A percentile compares a stretch with the other conserved stretches of the same genome.
phyloP scores from a whole-genome alignment of 2,329 filamentous ascomycete genomes.

The Phialocephala subalpina region DNA sequence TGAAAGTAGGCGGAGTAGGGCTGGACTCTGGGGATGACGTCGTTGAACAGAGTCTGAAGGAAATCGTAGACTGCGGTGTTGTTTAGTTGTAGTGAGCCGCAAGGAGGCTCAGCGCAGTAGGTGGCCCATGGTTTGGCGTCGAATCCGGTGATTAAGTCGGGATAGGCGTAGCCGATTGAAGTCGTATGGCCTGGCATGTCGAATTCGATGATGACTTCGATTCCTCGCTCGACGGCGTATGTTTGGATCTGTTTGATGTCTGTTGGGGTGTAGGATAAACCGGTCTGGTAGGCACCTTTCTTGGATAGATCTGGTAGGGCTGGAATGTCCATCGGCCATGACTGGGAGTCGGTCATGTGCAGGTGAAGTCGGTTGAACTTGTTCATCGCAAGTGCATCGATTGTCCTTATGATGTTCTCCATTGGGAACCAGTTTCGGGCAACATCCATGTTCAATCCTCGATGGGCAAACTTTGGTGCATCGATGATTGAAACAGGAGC shows the following conservation, averaged over 20 bases:
- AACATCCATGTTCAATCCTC: slow-evolving; percentile 83
- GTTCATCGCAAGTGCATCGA: slow-evolving; percentile 79
- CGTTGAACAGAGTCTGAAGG: slow-evolving; percentile 75
- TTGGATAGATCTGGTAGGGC: slow-evolving; percentile 74
- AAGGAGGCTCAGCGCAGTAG: slow-evolving; percentile 70
- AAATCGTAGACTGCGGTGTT: slow-evolving; percentile 74
- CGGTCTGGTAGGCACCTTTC: slow-evolving; percentile 76
- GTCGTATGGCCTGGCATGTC: slow-evolving; percentile 85
- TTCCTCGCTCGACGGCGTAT: slow-evolving; percentile 73
- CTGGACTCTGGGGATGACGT: slow-evolving; percentile 75
- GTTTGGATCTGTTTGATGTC: slow-evolving; percentile 73
- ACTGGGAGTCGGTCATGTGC: slow-evolving; percentile 84
- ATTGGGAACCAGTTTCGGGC: slow-evolving; percentile 67
- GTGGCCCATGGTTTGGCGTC: slow-evolving; percentile 62
- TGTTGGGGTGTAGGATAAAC: slow-evolving; percentile 70
- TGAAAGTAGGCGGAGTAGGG: slow-evolving; percentile 82
- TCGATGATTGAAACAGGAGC: slow-evolving; percentile 79
- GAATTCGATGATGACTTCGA: slow-evolving; percentile 78
- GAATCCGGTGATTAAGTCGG: slow-evolving; percentile 75
- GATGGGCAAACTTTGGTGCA: slow-evolving; percentile 76
- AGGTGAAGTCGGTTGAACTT: slow-evolving; percentile 86
- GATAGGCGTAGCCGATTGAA: slow-evolving; percentile 69
- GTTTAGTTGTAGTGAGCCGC: slow-evolving; percentile 80
- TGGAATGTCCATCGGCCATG: slow-evolving; percentile 85
- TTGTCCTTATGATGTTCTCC: slow-evolving; percentile 72